Evolutionary conservation across 1,139 yeast genomes (phyloP).

Genomic region (Blastobotrys serpentis): DNA sequence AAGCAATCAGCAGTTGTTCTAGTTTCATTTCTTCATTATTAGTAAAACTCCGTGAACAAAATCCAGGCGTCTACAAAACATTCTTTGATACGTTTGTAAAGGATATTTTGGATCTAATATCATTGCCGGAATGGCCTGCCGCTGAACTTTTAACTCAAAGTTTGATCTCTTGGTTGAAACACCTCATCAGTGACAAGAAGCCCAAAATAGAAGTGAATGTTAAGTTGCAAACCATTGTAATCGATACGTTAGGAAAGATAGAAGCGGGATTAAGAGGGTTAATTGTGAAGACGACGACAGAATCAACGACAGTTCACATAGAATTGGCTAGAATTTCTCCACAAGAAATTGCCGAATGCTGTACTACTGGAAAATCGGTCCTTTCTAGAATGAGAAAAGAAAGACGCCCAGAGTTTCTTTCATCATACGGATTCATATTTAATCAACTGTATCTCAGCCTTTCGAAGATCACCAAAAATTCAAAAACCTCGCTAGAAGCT

Average conservation of each 20-base stretch:
- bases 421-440: constrained; percentile 2
- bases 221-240: constrained; percentile 3
- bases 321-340: constrained; percentile 7
- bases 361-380: background rate
- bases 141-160: constrained; percentile 2
- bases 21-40: constrained; percentile 2
- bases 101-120: constrained; percentile 1
- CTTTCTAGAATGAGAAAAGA: background rate
- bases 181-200: constrained; percentile 6
- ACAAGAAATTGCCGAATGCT: background rate
- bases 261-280: background rate
- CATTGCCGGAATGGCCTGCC: constrained; percentile 8
- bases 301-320: background rate
- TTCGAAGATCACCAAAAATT: constrained; percentile 3
- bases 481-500: constrained; percentile 1
- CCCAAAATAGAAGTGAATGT: constrained; percentile 8
- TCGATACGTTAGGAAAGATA: constrained; percentile 3
- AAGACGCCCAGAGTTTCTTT: background rate
- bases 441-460: constrained; percentile 2
- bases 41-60: constrained; percentile 1
- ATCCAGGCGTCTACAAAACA: background rate
- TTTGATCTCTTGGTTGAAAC: constrained; percentile 4
- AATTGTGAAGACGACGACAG: background rate
- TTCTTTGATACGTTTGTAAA: constrained; percentile 7
- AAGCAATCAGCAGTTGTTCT: constrained; percentile 1